Evolutionary conservation across 345 rosid genomes (phyloP), one percentile per base, ranked within the genome.

Genomic region (Salix koriyanagi): DNA sequence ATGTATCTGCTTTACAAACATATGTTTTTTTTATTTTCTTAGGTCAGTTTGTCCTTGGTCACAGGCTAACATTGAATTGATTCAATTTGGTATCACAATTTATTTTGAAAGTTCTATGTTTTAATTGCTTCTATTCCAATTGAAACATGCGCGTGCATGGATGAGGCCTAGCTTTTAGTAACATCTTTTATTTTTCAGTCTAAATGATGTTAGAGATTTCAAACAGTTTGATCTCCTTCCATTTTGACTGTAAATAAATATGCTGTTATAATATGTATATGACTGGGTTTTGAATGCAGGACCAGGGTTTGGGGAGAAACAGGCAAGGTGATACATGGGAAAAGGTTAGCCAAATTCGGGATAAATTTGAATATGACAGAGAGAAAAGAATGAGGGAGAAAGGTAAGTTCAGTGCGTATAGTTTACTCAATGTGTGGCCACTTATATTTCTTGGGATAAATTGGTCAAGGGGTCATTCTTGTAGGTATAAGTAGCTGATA

Each of bases 321-420:
- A 80, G 83, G 75, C 97, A 84, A 77, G 88, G 82, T 76, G 91
- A 86, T 74, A 72, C 80, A 67, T 86, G 89, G 90, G 94, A 87
- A 76, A 88, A 85, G 79, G 91, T 86, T 60, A 76, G 74, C 84
- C 97, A 88, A 81, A 77, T 91, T 74, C 85, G 92, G 25, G 98
- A 91, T 81, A 90, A 90, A 79, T 93, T 93, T 80, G 95, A 91
- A 37, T 91, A 87, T 70, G 98, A 93, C 78, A 84, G 92, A 86
- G 94, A 91, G 71, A 88, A 81, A 72, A 86, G 98, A 84, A 90
- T 89, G 95, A 88, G 87, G 77, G 91, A 94, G 77, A 91, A 86
- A 88, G 95, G 98, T 91, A 66, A 12, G 83, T 65, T 82, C 48
- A 48, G 30, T 37, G 8, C 11, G 30, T 32, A 26, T 64, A 28